Evolutionary conservation across 208 protist species (phyloP).

Genomic region (Trypanosoma scelopori): DNA sequence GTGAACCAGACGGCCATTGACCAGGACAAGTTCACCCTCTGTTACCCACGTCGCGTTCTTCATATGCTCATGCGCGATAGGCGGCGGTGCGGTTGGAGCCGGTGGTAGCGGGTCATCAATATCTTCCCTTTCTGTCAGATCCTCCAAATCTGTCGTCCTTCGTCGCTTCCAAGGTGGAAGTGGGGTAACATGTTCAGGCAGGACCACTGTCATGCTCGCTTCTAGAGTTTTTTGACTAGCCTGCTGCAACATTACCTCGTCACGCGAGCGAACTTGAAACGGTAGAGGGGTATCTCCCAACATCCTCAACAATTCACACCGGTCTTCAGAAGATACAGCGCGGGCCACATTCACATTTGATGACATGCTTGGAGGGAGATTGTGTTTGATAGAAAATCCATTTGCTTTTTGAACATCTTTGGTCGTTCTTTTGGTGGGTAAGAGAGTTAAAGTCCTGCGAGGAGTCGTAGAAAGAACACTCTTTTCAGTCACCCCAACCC

Average conservation of each 20-base stretch:
- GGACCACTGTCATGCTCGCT: conserved; percentile 21
- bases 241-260: conserved; percentile 25
- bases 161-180: conserved; percentile 23
- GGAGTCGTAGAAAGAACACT: background rate
- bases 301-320: conserved; percentile 21
- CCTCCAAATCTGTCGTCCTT: conserved; percentile 2
- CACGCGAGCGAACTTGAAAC: conserved; percentile 28
- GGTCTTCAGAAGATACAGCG: conserved; percentile 6
- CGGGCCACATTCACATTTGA: conserved; percentile 13
- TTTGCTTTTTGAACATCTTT: background rate
- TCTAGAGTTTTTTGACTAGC: conserved; percentile 26
- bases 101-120: background rate
- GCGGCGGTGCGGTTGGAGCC: background rate
- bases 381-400: background rate
- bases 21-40: conserved; percentile 40
- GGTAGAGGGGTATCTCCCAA: conserved; percentile 22
- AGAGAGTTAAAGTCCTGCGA: conserved; percentile 10
- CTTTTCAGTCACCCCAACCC: background rate
- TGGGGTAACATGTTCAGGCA: conserved; percentile 4
- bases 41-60: conserved; percentile 30
- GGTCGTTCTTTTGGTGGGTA: conserved; percentile 4
- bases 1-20: conserved; percentile 32
- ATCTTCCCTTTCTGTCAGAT: conserved; percentile 9
- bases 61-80: background rate
- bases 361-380: conserved; percentile 15